Evolutionary conservation across 164 flowering plant species (phyloP), one percentile per base, ranked within the genome.

Genomic region (Dillenia turbinata): DNA sequence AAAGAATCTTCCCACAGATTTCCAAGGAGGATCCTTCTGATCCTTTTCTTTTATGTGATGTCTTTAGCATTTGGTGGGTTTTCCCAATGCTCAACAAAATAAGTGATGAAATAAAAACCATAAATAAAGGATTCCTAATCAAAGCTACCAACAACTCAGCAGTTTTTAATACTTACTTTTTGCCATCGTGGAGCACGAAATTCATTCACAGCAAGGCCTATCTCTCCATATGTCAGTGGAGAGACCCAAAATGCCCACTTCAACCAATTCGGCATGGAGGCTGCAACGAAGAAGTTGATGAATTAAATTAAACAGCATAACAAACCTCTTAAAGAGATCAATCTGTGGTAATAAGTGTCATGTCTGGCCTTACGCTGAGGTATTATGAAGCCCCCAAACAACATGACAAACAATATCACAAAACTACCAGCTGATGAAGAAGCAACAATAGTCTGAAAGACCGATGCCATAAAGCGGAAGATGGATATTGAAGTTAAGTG

Each of bases 391-490:
- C 90, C 94, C 19, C 86, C 71, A 69, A 89, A 85, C 52, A 81
- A 1, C 12, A 82, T 49, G 24, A 74, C 33, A 6, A 73, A 8
- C 17, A 85, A 47, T 52, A 85, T 19, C 6, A 70, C 62, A 16
- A 83, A 49, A 64, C 67, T 65, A 26, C 85, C 87, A 63, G 71
- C 80, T 15, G 79, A 60, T 44, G 72, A 55, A 24, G 97, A 52
- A 59, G 79, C 79, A 68, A 75, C 86, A 47, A 62, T 19, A 40
- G 82, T 87, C 56, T 71, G 83, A 62, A 61, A 83, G 47, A 84
- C 24, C 13, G 90, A 74, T 49, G 92, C 96, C 49, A 83, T 8
- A 59, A 81, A 82, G n/a, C 93, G 91, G 68, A 79, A 91, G 79
- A 85, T 67, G 47, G 93, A 81, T 50, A 70, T 63, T 45, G 89